Evolutionary conservation across 169 alveolate species (phyloP).

Genomic region (Cryptosporidium tyzzeri): DNA sequence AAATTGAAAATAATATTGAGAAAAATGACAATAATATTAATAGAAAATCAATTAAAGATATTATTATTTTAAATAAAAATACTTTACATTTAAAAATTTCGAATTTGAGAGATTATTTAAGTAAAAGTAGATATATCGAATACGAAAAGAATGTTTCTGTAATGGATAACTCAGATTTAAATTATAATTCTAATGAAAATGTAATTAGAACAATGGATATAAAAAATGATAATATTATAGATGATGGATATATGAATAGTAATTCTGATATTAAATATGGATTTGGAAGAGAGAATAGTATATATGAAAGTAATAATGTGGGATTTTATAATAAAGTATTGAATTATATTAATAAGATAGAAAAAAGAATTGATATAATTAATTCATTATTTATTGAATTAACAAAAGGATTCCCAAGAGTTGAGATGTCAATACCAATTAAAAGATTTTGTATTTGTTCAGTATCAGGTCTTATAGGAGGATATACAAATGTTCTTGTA

Average conservation of each 20-base stretch:
- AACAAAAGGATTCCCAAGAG: conserved; percentile 54
- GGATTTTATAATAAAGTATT: background rate
- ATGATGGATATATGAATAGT: background rate
- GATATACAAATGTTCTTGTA: conserved; percentile 53
- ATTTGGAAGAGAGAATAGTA: conserved; percentile 7
- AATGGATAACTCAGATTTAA: background rate
- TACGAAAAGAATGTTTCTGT: background rate
- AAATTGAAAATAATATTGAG: background rate
- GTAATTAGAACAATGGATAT: background rate
- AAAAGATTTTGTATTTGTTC: conserved; percentile 69
- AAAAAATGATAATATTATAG: background rate
- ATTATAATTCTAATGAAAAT: background rate
- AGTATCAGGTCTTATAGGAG: conserved; percentile 59
- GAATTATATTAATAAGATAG: background rate
- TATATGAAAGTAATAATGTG: background rate
- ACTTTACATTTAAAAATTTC: conserved; percentile 40
- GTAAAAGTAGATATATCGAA: conserved; percentile 3
- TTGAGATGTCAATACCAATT: conserved; percentile 20
- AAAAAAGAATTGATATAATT: background rate
- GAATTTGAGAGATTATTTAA: conserved; percentile 17
- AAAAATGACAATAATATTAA: background rate
- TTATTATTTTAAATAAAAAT: conserved; percentile 28
- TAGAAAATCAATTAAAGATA: background rate
- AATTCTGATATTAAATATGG: background rate
- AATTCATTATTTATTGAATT: background rate